Percentiles rank a stretch among this genome's conserved stretches.
Evolutionary conservation across 495 filamentous ascomycete genomes (phyloP).

Genomic region (Hypoxylon fragiforme): DNA sequence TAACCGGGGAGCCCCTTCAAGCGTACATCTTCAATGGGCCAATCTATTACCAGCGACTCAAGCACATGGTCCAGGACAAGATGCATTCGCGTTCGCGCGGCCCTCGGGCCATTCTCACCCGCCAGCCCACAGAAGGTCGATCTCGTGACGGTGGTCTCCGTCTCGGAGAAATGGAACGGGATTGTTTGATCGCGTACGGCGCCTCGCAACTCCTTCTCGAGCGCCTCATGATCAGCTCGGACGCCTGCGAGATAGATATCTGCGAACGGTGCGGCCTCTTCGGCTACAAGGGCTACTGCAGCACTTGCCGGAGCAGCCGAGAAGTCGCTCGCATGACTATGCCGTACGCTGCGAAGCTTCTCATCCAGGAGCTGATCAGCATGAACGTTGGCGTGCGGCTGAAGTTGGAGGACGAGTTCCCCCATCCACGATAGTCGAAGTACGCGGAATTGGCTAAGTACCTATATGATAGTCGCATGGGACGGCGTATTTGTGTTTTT

Average conservation of each 20-base stretch:
- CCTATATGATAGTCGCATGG: constrained; percentile 23
- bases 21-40: constrained; percentile 98
- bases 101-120: constrained; percentile 86
- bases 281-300: constrained; percentile 91
- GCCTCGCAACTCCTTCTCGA: constrained; percentile 90
- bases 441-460: not conserved
- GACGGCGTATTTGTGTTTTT: constrained; percentile 28
- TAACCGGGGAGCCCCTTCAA: constrained; percentile 89
- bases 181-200: constrained; percentile 95
- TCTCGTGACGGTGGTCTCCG: constrained; percentile 89
- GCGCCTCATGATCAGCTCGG: constrained; percentile 89
- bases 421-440: constrained; percentile 48
- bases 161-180: constrained; percentile 98
- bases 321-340: constrained; percentile 89
- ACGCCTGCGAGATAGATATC: constrained; percentile 87
- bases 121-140: constrained; percentile 95
- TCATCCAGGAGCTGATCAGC: constrained; percentile 94
- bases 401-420: constrained; percentile 90
- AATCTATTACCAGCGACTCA: constrained; percentile 99
- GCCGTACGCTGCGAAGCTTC: constrained; percentile 96
- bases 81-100: constrained; percentile 95
- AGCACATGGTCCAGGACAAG: constrained; percentile 99
- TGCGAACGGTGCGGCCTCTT: constrained; percentile 93
- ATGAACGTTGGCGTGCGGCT: constrained; percentile 94
- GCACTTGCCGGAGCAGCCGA: constrained; percentile 79